Conservation (phyloP, 2,329 filamentous ascomycete species). For the Immersiporthe knoxdaviesiana region DNA sequence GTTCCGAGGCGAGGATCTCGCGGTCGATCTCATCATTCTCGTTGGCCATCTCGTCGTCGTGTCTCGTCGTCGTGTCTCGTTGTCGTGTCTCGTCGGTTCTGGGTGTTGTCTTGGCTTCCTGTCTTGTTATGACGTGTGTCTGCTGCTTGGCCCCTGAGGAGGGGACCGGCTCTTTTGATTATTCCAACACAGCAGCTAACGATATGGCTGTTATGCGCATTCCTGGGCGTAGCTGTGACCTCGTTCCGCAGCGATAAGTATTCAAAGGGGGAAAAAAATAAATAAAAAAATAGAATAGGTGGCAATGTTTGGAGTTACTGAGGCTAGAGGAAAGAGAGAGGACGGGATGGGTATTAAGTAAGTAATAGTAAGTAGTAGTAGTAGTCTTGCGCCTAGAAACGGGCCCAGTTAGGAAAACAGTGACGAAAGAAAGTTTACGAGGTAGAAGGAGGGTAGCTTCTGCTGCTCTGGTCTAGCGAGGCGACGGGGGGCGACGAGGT, state of each 20-base stretch:
- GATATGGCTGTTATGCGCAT: not conserved
- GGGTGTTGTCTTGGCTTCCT: no score
- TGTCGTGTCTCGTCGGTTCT: conserved; percentile 20
- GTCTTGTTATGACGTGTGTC: not conserved
- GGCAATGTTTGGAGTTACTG: not conserved
- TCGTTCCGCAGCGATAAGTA: not conserved
- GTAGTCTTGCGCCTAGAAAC: not conserved
- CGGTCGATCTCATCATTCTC: conserved; percentile 57
- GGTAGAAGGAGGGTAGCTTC: not conserved
- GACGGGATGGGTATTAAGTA: not conserved
- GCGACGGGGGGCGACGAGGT: not conserved
- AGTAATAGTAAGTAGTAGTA: no score
- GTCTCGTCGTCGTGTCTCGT: not conserved
- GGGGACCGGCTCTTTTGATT: not conserved
- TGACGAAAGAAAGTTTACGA: not conserved
- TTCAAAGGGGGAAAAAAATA: not conserved
- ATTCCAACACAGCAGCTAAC: not conserved
- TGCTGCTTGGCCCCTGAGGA: not conserved
- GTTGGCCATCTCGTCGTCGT: conserved; percentile 33
- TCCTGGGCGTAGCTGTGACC: not conserved
- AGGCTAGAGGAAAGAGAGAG: not conserved
- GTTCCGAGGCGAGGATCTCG: conserved; percentile 58
- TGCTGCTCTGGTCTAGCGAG: not conserved
- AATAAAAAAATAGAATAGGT: not conserved
- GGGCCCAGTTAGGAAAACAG: not conserved